These are phyloP conservation scores for Dysphania ambrosioides DNA, from an alignment of 148 eudicot species.

Conservation along the genomic window DNA sequence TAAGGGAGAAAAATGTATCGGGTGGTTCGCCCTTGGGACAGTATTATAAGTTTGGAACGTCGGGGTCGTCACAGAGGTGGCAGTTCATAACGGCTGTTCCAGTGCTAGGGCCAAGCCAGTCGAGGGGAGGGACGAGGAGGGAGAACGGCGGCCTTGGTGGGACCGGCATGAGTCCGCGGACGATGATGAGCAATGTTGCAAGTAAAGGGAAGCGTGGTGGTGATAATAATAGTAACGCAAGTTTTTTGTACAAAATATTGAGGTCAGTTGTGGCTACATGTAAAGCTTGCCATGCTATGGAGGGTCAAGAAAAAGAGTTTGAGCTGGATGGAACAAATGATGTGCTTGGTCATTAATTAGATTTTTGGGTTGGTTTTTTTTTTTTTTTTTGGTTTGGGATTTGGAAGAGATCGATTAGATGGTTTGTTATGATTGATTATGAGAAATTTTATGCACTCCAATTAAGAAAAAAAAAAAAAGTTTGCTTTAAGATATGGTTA, in stretches of 20 bases:
- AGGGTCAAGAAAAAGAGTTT: slow-evolving; percentile 29
- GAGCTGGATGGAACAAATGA: slow-evolving; percentile 23
- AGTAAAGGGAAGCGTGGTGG: slow-evolving; percentile 1
- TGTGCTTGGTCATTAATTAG: slow-evolving; percentile 17
- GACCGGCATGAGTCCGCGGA: slow-evolving; percentile 26
- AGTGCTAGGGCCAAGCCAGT: slow-evolving; percentile 41
- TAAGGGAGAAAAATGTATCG: slow-evolving; percentile 11
- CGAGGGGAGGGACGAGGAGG: slow-evolving; percentile 32
- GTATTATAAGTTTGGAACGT: slow-evolving; percentile 10
- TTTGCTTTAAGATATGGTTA: slow-evolving; percentile 24
- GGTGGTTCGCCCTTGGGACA: slow-evolving; percentile 15
- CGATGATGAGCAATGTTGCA: not conserved
- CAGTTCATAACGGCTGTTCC: slow-evolving; percentile 56
- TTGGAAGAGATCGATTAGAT: no score
- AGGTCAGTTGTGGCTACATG: slow-evolving; percentile 53
- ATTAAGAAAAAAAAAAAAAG: not conserved
- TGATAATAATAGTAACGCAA: not conserved
- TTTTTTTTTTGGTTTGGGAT: slow-evolving; percentile 4
- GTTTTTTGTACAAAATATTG: slow-evolving; percentile 46
- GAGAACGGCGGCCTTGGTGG: slow-evolving; percentile 24
- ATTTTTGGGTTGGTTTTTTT: not conserved
- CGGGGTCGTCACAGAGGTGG: slow-evolving; percentile 51
- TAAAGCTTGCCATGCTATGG: slow-evolving; percentile 72
- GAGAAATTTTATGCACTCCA: not conserved
- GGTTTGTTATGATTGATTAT: slow-evolving; percentile 16